Evolutionary conservation across 129 eudicot genomes (phyloP).

Genomic region (Tanacetum coccineum): DNA sequence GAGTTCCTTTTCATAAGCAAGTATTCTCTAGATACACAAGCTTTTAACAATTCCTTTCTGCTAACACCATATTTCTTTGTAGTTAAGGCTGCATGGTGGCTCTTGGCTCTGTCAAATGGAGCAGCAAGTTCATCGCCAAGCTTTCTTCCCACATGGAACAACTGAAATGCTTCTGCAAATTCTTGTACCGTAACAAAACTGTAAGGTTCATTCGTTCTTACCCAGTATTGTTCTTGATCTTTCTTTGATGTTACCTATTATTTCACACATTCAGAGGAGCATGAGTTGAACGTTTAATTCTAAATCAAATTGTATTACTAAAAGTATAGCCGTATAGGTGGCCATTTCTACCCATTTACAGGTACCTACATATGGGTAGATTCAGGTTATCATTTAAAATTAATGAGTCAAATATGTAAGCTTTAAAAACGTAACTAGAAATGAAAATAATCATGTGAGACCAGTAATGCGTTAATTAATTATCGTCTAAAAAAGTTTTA

Average conservation of each 20-base stretch:
- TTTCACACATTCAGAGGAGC: conserved; percentile 4
- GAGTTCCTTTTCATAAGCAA: conserved; percentile 81
- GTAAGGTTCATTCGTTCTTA: conserved; percentile 37
- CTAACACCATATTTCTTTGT: conserved; percentile 65
- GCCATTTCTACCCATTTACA: too few relatives aligned
- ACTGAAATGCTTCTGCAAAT: conserved; percentile 66
- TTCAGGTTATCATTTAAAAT: too few relatives aligned
- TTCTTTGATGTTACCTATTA: conserved; percentile 66
- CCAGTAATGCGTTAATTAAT: too few relatives aligned
- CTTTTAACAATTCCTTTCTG: conserved; percentile 69
- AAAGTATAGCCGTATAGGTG: neutral
- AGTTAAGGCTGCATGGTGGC: conserved; percentile 79
- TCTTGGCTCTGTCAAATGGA: conserved; percentile 66
- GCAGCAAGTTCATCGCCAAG: conserved; percentile 62
- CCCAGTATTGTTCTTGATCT: conserved; percentile 80
- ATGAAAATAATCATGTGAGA: too few relatives aligned
- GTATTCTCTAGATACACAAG: conserved; percentile 63
- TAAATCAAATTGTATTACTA: neutral
- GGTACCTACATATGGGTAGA: too few relatives aligned
- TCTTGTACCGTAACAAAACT: conserved; percentile 52
- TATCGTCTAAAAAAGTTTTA: too few relatives aligned
- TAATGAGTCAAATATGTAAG: too few relatives aligned
- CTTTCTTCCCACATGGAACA: conserved; percentile 66
- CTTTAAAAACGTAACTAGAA: too few relatives aligned
- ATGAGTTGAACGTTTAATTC: neutral